These are phyloP conservation scores for Colletotrichum simmondsii DNA, from an alignment of 2,329 filamentous ascomycete species.

Conservation along the genomic window DNA sequence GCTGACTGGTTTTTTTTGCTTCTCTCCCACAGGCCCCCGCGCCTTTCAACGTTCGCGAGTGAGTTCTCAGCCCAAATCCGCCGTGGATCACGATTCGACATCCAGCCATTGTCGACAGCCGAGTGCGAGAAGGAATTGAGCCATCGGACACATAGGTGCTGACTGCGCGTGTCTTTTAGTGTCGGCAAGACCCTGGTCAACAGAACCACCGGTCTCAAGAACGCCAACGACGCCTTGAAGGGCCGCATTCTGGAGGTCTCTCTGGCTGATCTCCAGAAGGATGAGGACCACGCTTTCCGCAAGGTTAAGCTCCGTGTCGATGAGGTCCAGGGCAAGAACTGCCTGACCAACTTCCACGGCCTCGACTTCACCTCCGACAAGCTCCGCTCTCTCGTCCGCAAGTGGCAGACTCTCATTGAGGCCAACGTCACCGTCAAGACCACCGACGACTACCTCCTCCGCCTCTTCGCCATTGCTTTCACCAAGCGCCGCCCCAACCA, in stretches of 20 bases:
- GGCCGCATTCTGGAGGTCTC: slow-evolving; percentile 99
- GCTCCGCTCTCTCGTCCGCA: slow-evolving; percentile 97
- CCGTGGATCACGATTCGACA: slow-evolving; percentile 24
- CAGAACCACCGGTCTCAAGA: slow-evolving; percentile 99
- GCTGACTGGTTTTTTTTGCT: not conserved
- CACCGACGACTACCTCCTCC: slow-evolving; percentile 99
- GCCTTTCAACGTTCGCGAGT: slow-evolving; percentile 97
- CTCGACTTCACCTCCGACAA: slow-evolving; percentile 99
- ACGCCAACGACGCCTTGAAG: slow-evolving; percentile 99
- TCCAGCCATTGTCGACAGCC: not conserved
- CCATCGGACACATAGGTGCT: not conserved
- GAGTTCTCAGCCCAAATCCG: slow-evolving; percentile 58
- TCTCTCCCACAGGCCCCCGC: slow-evolving; percentile 77
- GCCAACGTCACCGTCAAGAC: slow-evolving; percentile 99
- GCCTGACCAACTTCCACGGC: slow-evolving; percentile 99
- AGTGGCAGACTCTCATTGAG: slow-evolving; percentile 99
- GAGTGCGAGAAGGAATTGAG: not conserved
- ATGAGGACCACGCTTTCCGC: slow-evolving; percentile 99
- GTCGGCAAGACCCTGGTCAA: slow-evolving; percentile 99
- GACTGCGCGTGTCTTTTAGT: slow-evolving; percentile 61
- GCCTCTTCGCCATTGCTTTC: slow-evolving; percentile 98
- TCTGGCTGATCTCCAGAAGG: slow-evolving; percentile 98
- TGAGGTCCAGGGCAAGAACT: slow-evolving; percentile 99
- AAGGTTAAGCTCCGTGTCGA: slow-evolving; percentile 99
- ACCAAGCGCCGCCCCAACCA: slow-evolving; percentile 99